Percentiles rank a stretch among this genome's conserved stretches.
phyloP scores from a whole-genome alignment of 805 yeast genomes.

The Monosporozyma yasuniensis region DNA sequence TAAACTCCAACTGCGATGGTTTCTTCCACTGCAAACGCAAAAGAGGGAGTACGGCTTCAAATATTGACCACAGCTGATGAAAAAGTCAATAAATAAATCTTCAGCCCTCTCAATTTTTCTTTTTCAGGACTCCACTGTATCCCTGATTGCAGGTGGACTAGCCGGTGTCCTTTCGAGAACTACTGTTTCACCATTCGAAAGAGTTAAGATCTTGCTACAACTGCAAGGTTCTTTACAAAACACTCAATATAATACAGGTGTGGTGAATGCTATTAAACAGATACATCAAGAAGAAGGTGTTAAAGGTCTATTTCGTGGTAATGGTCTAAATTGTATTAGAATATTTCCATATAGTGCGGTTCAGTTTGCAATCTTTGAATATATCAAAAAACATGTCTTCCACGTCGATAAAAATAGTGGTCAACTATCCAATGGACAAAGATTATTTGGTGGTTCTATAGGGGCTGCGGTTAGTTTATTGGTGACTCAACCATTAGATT shows the following conservation, averaged over 20 bases:
- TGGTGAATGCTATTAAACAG: slow-evolving; percentile 60
- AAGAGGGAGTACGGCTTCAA: neutral
- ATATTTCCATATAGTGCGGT: slow-evolving; percentile 93
- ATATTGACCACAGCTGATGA: neutral
- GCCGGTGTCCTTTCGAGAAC: slow-evolving; percentile 83
- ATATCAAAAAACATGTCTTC: slow-evolving; percentile 37
- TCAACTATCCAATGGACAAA: slow-evolving; percentile 29
- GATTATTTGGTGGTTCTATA: slow-evolving; percentile 66
- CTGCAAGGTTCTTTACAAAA: slow-evolving; percentile 47
- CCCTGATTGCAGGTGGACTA: slow-evolving; percentile 59
- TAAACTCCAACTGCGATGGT: neutral
- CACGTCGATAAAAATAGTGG: slow-evolving; percentile 29
- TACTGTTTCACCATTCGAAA: slow-evolving; percentile 87
- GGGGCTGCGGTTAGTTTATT: slow-evolving; percentile 77
- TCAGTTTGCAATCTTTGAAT: slow-evolving; percentile 80
- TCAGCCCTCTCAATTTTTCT: neutral
- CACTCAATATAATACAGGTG: slow-evolving; percentile 50
- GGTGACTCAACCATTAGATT: slow-evolving; percentile 85
- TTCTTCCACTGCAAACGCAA: no score
- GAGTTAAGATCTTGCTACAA: slow-evolving; percentile 87
- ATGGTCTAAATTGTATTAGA: slow-evolving; percentile 80
- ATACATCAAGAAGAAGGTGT: slow-evolving; percentile 91
- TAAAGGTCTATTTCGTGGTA: slow-evolving; percentile 83
- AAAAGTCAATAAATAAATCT: neutral
- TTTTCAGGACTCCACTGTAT: slow-evolving; percentile 2